Evolutionary conservation across 352 stramenopile genomes (phyloP), one percentile per base, ranked within the genome.

Genomic region (Halophytophthora batemanensis): DNA sequence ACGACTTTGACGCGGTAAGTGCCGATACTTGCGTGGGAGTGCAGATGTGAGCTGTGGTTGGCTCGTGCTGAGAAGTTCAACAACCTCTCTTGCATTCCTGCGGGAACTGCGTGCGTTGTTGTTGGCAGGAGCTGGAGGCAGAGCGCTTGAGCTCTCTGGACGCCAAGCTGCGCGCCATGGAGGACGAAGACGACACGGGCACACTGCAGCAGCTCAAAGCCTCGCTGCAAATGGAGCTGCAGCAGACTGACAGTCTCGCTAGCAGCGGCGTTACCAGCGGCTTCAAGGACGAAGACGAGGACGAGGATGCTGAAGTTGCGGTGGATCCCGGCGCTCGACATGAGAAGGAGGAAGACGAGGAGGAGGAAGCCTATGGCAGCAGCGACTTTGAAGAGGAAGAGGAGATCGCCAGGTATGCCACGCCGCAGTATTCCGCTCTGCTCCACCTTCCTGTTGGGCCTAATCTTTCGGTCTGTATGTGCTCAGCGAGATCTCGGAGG

Each of bases 311-410:
- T 29, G 53, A 65, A 22, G 25, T 45, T 35, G 6, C 11, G 33
- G 19, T 46, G 53, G 6, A 35, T 15, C 48, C 17, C 15, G 53
- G 49, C 35, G 22, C 15, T 22, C 44, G 43, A 13, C 48, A 60
- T 0, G 51, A 59, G 2, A 56, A 65, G 0, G 70, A 74, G 8
- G 69, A 66, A 23, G 70, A 71, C 25, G 67, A 66, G 1, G 67
- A 81, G 17, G 69, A 71, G 19, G 64, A 87, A 35, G 74, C 74
- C 29, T 94, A 94, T 42, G 81, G 79, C 7, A 91, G 75, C 42
- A 91, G 79, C 45, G 81, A 94, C 45, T 94, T 94, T 59, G 81
- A 94, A 47, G 78, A 90, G 49, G 77, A 90, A 53, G 80, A 90
- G 50, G 77, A 82, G 37, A 64, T 91, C 44, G 63, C 60, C 19